Evolutionary conservation across 1,139 yeast genomes (phyloP).

Genomic region (Pichia sp.): DNA sequence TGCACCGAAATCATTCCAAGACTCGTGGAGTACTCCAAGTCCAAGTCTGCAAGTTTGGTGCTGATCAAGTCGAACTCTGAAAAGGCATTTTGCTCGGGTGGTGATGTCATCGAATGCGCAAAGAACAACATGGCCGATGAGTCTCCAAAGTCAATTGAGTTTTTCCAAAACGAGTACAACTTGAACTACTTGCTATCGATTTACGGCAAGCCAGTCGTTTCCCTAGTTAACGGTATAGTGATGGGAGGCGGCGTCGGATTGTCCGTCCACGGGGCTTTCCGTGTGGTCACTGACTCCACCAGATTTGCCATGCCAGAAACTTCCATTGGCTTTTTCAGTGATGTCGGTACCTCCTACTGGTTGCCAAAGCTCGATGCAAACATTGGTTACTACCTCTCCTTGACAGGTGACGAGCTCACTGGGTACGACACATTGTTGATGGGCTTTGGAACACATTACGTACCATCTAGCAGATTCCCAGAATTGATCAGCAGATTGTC

Average conservation of each 20-base stretch:
- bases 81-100: slow-evolving; percentile 81
- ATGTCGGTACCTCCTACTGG: slow-evolving; percentile 91
- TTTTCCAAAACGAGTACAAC: slow-evolving; percentile 77
- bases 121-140: slow-evolving; percentile 45
- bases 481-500: slow-evolving; percentile 63
- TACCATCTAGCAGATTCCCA: slow-evolving; percentile 59
- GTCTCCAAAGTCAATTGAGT: slow-evolving; percentile 52
- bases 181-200: slow-evolving; percentile 77
- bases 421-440: slow-evolving; percentile 78
- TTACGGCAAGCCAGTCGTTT: slow-evolving; percentile 76
- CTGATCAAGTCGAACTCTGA: slow-evolving; percentile 66
- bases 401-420: slow-evolving; percentile 73
- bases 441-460: slow-evolving; percentile 90
- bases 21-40: slow-evolving; percentile 69
- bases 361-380: slow-evolving; percentile 78
- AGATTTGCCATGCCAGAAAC: slow-evolving; percentile 97
- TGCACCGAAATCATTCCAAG: slow-evolving; percentile 70
- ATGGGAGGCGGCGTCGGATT: slow-evolving; percentile 99
- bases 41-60: slow-evolving; percentile 58
- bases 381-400: slow-evolving; percentile 78
- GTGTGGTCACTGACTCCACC: slow-evolving; percentile 87
- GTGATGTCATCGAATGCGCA: slow-evolving; percentile 83
- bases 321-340: slow-evolving; percentile 95
- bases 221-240: slow-evolving; percentile 86
- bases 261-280: slow-evolving; percentile 87